Evolutionary conservation across 805 yeast species (phyloP).

Genomic region (Zygosaccharomyces pseudorouxii): DNA sequence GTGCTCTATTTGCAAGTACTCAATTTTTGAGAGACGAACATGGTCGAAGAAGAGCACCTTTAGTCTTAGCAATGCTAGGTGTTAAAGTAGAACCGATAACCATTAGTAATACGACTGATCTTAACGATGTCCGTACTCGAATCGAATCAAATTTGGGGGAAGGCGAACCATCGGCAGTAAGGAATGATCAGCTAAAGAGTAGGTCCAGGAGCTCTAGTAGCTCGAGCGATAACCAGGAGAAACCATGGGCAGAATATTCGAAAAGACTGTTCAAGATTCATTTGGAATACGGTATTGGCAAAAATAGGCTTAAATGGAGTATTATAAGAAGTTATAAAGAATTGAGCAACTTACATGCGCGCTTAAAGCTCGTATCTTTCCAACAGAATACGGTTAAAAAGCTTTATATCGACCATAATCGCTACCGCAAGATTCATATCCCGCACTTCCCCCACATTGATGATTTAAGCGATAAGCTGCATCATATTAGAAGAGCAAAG

Average conservation of each 20-base stretch:
- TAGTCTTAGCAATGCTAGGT: slow-evolving; percentile 68
- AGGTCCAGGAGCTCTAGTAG: slow-evolving; percentile 7
- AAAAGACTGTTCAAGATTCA: slow-evolving; percentile 53
- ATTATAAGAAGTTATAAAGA: slow-evolving; percentile 70
- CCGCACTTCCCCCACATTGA: slow-evolving; percentile 31
- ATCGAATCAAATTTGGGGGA: background rate
- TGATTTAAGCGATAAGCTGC: slow-evolving; percentile 14
- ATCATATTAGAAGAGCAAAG: slow-evolving; percentile 4
- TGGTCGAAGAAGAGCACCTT: slow-evolving; percentile 75
- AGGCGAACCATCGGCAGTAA: background rate
- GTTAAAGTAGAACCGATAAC: slow-evolving; percentile 45
- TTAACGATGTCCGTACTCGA: background rate
- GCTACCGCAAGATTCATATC: slow-evolving; percentile 23
- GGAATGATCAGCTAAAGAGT: slow-evolving; percentile 11
- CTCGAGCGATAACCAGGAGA: slow-evolving; percentile 25
- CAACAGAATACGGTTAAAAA: slow-evolving; percentile 38
- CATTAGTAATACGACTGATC: background rate
- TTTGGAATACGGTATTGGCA: slow-evolving; percentile 87
- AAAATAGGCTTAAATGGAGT: slow-evolving; percentile 72
- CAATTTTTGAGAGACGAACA: slow-evolving; percentile 71
- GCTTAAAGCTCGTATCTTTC: slow-evolving; percentile 52
- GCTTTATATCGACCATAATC: slow-evolving; percentile 26
- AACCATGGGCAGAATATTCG: slow-evolving; percentile 26
- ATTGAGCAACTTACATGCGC: slow-evolving; percentile 63
- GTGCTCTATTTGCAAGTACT: slow-evolving; percentile 69